phyloP scores from a whole-genome alignment of 164 flowering plant genomes.

The Stephania japonica region DNA sequence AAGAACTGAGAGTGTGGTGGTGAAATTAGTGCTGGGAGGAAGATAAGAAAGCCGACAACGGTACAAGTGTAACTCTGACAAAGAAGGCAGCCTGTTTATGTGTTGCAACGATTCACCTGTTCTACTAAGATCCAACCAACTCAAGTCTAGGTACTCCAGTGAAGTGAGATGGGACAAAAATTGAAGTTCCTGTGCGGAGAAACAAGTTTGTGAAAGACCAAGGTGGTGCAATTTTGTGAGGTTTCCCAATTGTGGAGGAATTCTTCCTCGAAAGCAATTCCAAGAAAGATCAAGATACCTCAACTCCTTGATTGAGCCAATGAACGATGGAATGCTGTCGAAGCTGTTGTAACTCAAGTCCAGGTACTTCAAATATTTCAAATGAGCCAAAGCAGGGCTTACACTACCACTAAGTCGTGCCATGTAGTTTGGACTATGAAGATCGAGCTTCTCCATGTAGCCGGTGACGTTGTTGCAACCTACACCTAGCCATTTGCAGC shows the following conservation, averaged over 20 bases:
- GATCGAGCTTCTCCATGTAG: not conserved
- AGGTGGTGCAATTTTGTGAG: conserved; percentile 8
- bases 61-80: conserved; percentile 3
- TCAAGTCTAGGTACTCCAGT: conserved; percentile 10
- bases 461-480: conserved; percentile 5
- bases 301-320: conserved; percentile 9
- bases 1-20: not conserved
- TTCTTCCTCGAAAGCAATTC: conserved; percentile 1
- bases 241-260: conserved; percentile 13
- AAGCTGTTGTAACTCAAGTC: conserved; percentile 15
- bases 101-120: conserved; percentile 4
- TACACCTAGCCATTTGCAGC: conserved; percentile 10
- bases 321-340: conserved; percentile 2
- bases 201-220: not conserved
- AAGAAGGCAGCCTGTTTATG: conserved; percentile 7
- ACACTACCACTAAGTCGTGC: too few species aligned
- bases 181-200: not conserved
- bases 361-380: conserved; percentile 12
- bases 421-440: not conserved
- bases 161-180: conserved; percentile 10
- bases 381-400: not conserved
- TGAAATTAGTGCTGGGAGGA: not conserved
- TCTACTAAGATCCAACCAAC: not conserved
- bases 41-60: conserved; percentile 5
- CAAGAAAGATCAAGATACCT: conserved; percentile 12